phyloP scores from a whole-genome alignment of 768 basidiomycete species.

The Russula sp. region DNA sequence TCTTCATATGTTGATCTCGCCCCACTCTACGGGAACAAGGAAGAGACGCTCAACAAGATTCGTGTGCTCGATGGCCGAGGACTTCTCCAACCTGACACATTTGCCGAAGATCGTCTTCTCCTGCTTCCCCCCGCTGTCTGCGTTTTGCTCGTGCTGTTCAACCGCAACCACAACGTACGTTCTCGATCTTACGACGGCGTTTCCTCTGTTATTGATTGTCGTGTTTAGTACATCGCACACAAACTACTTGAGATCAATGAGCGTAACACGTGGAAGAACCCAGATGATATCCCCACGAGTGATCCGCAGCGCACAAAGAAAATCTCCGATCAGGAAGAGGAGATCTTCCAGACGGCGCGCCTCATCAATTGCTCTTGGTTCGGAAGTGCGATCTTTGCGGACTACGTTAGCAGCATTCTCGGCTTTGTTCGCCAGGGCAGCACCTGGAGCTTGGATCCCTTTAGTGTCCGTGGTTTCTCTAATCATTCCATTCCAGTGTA shows the following conservation, averaged over 20 bases:
- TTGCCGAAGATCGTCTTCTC: constrained; percentile 75
- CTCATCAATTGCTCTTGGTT: constrained; percentile 82
- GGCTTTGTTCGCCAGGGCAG: constrained; percentile 75
- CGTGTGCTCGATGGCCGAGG: constrained; percentile 62
- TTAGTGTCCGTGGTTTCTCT: constrained; percentile 47
- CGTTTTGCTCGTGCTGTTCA: constrained; percentile 79
- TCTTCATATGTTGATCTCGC: constrained; percentile 84
- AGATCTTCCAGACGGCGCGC: constrained; percentile 81
- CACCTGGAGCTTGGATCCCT: constrained; percentile 74
- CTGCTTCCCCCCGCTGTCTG: constrained; percentile 77
- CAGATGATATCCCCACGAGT: constrained; percentile 42
- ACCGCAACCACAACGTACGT: constrained; percentile 82
- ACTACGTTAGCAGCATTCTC: constrained; percentile 78
- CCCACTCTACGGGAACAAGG: constrained; percentile 76
- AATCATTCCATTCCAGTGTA: background rate
- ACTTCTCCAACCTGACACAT: constrained; percentile 62
- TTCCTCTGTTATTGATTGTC: background rate
- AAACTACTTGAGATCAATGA: constrained; percentile 82
- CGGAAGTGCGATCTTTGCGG: constrained; percentile 71
- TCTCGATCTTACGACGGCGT: background rate
- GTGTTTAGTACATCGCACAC: constrained; percentile 68
- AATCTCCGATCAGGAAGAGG: constrained; percentile 40
- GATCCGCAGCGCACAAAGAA: constrained; percentile 36
- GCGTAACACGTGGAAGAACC: constrained; percentile 58
- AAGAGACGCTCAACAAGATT: constrained; percentile 56